Percentiles rank a stretch among this genome's conserved stretches.
These are phyloP conservation scores for Linnemannia elongata DNA, from an alignment of 192 early-diverging fungal genomes.

Conservation along the genomic window DNA sequence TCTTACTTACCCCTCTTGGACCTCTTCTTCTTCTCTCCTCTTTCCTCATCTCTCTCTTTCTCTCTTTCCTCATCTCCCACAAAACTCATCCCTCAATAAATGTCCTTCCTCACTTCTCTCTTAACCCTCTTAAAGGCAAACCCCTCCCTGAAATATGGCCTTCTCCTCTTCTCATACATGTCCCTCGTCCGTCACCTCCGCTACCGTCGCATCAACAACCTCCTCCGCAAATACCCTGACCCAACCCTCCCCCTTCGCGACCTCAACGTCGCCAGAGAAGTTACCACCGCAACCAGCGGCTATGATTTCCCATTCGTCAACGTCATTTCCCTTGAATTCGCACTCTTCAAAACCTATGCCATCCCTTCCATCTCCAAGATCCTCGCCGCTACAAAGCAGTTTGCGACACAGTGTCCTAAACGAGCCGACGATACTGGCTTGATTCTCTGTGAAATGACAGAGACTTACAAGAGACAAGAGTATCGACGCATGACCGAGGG, in stretches of 20 bases:
- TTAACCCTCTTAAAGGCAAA: not conserved
- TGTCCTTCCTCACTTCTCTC: not conserved
- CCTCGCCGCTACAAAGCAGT: conserved; percentile 44
- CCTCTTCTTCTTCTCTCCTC: not conserved
- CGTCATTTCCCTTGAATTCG: conserved; percentile 50
- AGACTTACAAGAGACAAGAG: conserved; percentile 38
- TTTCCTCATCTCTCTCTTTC: not conserved
- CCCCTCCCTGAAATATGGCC: not conserved
- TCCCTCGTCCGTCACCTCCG: conserved; percentile 49
- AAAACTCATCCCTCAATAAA: not conserved
- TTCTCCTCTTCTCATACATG: conserved; percentile 31
- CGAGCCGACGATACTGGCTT: conserved; percentile 56
- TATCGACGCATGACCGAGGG: conserved; percentile 28
- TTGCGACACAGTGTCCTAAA: conserved; percentile 26
- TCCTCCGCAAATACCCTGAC: conserved; percentile 57
- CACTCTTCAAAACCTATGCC: conserved; percentile 59
- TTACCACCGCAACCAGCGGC: conserved; percentile 18
- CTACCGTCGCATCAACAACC: conserved; percentile 42
- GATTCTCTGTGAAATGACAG: conserved; percentile 53
- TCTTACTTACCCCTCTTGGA: not conserved
- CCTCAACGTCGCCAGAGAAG: conserved; percentile 36
- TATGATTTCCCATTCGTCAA: conserved; percentile 57
- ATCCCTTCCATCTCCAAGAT: conserved; percentile 60
- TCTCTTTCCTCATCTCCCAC: not conserved
- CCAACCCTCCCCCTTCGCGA: conserved; percentile 50